Percentiles rank a stretch among this genome's conserved stretches.
These are phyloP conservation scores for Tympanopsis confertula DNA, from an alignment of 2,329 filamentous ascomycete species.

Conservation along the genomic window DNA sequence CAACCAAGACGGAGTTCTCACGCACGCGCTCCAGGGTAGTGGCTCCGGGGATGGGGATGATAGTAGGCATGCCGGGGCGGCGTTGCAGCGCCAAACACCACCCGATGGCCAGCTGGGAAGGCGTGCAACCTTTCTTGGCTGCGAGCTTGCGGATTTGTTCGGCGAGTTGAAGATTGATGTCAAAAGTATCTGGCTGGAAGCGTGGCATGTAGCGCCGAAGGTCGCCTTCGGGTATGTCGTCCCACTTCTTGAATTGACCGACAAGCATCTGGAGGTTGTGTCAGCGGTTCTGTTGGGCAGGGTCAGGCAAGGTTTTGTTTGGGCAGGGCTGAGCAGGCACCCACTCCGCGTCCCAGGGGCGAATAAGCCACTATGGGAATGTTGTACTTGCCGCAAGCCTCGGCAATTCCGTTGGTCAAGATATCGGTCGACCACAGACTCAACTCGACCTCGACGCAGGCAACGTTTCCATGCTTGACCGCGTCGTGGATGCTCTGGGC, in stretches of 20 bases:
- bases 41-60: conserved; percentile 59
- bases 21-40: conserved; percentile 39
- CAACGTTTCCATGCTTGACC: conserved; percentile 28
- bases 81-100: conserved; percentile 43
- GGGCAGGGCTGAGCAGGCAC: conserved; percentile 35
- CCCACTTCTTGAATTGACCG: conserved; percentile 32
- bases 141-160: conserved; percentile 44
- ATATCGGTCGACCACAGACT: conserved; percentile 35
- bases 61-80: conserved; percentile 35
- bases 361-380: conserved; percentile 59
- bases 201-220: conserved; percentile 34
- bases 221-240: conserved; percentile 44
- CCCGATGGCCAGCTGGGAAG: conserved; percentile 53
- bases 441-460: conserved; percentile 40
- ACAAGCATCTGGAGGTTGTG: conserved; percentile 34
- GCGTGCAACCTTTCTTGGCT: conserved; percentile 43
- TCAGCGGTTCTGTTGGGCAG: conserved; percentile 4
- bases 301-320: conserved; percentile 29
- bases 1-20: conserved; percentile 45
- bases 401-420: conserved; percentile 36
- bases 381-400: conserved; percentile 32
- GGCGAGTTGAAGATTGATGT: conserved; percentile 52
- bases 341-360: conserved; percentile 45
- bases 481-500: conserved; percentile 36
- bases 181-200: conserved; percentile 47